A percentile compares a stretch with the other conserved stretches of the same genome.
phyloP scores from a whole-genome alignment of 352 stramenopile genomes.

The Globisporangium okanoganense region DNA sequence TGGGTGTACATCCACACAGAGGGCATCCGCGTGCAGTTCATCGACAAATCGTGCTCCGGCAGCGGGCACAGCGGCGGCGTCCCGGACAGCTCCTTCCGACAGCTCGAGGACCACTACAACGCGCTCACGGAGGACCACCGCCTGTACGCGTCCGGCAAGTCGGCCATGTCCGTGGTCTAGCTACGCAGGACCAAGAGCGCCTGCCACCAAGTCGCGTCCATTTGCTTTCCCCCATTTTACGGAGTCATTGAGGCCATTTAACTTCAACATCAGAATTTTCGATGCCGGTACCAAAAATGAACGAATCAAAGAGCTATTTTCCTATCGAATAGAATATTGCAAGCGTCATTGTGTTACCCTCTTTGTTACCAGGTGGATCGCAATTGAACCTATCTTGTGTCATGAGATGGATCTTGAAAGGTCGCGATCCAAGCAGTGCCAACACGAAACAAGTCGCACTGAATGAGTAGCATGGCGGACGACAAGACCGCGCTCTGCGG shows the following conservation, averaged over 20 bases:
- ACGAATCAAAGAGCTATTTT: not conserved
- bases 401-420: not conserved
- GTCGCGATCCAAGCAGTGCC: not conserved
- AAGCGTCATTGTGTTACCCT: not conserved
- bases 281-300: no score
- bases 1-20: slow-evolving; percentile 68
- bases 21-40: slow-evolving; percentile 28
- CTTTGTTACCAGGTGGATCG: not conserved
- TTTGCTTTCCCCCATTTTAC: not conserved
- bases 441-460: not conserved
- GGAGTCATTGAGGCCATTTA: not conserved
- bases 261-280: not conserved
- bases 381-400: not conserved
- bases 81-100: slow-evolving; percentile 27
- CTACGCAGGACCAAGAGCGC: not conserved
- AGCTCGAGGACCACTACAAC: slow-evolving; percentile 74
- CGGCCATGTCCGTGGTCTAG: slow-evolving; percentile 16
- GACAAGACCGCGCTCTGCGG: slow-evolving; percentile 15
- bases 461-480: not conserved
- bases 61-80: slow-evolving; percentile 51
- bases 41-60: slow-evolving; percentile 52
- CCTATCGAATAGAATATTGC: slow-evolving; percentile 4
- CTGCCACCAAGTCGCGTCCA: not conserved
- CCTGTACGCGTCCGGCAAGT: slow-evolving; percentile 41
- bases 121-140: slow-evolving; percentile 62